Conservation (phyloP, 2,329 filamentous ascomycete genomes). For the Aphanocladium album region DNA sequence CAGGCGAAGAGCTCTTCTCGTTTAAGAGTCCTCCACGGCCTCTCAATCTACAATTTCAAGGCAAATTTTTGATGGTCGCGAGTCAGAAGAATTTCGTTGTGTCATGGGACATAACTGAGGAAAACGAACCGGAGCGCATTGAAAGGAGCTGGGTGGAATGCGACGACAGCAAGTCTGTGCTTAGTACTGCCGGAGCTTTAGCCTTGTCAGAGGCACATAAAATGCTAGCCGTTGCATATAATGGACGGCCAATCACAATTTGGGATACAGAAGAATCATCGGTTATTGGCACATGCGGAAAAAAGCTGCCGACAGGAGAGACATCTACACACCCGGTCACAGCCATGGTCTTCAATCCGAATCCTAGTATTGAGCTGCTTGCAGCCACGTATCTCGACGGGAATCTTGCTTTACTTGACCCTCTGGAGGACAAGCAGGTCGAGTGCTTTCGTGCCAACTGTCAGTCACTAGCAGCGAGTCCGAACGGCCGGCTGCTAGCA, state of each 20-base stretch:
- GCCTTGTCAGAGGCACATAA: slow-evolving; percentile 24
- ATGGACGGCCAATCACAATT: slow-evolving; percentile 25
- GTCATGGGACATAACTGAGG: slow-evolving; percentile 24
- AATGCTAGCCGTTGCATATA: slow-evolving; percentile 30
- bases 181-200: slow-evolving; percentile 19
- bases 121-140: slow-evolving; percentile 12
- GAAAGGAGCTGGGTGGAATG: slow-evolving; percentile 21
- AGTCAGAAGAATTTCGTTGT: slow-evolving; percentile 23
- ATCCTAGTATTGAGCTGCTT: slow-evolving; percentile 25
- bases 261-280: slow-evolving; percentile 30
- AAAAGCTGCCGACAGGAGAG: slow-evolving; percentile 25
- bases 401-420: slow-evolving; percentile 28
- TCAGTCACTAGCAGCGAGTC: slow-evolving; percentile 26
- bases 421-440: slow-evolving; percentile 21
- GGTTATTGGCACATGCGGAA: slow-evolving; percentile 30
- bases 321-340: slow-evolving; percentile 25
- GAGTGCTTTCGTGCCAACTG: slow-evolving; percentile 23
- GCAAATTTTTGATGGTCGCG: slow-evolving; percentile 23
- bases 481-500: slow-evolving; percentile 26
- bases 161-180: slow-evolving; percentile 9
- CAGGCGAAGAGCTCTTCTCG: slow-evolving; percentile 21
- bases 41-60: slow-evolving; percentile 23
- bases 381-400: slow-evolving; percentile 28
- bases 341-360: slow-evolving; percentile 31
- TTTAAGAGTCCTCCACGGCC: slow-evolving; percentile 21